phyloP scores from a whole-genome alignment of 331 rosid species.

The Prunus yedoensis region DNA sequence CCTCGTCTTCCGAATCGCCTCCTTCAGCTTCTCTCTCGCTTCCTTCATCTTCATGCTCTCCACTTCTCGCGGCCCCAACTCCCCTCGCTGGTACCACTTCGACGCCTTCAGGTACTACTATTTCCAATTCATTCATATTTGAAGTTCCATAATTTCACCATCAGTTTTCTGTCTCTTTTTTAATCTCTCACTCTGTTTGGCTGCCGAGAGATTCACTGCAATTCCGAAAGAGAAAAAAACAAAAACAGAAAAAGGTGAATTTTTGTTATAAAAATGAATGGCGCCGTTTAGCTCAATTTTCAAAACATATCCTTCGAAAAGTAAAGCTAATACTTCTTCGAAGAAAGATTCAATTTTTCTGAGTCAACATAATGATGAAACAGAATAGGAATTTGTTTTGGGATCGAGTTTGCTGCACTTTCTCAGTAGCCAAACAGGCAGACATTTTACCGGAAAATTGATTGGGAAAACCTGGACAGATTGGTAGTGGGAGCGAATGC shows the following conservation, averaged over 20 bases:
- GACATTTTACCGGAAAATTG: background rate
- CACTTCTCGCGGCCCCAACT: conserved; percentile 52
- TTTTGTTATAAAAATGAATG: background rate
- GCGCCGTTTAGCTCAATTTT: background rate
- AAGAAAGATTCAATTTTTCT: background rate
- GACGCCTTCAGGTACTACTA: conserved; percentile 85
- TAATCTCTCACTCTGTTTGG: background rate
- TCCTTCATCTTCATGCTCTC: conserved; percentile 88
- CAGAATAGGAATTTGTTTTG: background rate
- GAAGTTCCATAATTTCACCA: background rate
- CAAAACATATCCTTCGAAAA: background rate
- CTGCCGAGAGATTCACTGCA: background rate
- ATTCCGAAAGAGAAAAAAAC: background rate
- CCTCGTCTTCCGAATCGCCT: conserved; percentile 67
- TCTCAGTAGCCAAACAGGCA: conserved; percentile 16
- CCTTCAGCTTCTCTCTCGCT: conserved; percentile 79
- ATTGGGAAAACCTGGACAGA: conserved; percentile 36
- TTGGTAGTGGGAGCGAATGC: conserved; percentile 86
- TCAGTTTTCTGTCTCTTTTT: background rate
- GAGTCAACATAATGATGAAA: background rate
- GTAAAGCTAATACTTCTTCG: background rate
- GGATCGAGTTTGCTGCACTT: conserved; percentile 7
- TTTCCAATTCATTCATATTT: background rate
- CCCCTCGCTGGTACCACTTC: conserved; percentile 80
- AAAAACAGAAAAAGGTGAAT: background rate